Evolutionary conservation across 208 protist species (phyloP), one percentile per base, ranked within the genome.

Genomic region (Leishmania guyanensis): DNA sequence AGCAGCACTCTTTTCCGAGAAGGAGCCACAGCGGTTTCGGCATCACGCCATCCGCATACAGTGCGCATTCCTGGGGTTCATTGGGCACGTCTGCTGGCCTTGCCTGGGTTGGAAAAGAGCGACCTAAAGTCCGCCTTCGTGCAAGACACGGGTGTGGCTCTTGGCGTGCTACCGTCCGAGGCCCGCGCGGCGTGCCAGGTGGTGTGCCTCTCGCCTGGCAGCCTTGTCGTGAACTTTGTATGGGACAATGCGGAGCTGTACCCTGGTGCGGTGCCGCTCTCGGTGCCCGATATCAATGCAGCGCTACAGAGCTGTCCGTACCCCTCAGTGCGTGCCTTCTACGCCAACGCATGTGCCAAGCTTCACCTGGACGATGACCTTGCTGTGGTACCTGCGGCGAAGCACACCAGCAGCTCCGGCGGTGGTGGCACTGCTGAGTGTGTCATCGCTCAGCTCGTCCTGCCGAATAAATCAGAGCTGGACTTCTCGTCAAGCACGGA

Each of bases 221-320:
- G 78, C 50, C 78, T 82, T 46, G 78, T 82, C 14, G 78, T 82
- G 56, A 58, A 72, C 65, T 86, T 86, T 26, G 29, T 73, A 8
- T 86, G 82, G 82, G 77, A 78, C 74, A 80, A 82, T 51, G 73
- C 56, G 68, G 82, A 86, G 66, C 66, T 82, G 54, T 79, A 80
- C 66, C 82, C 77, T 2, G 82, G 72, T 2, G 65, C 82, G 17
- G 46, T 16, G n/a, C 68, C 78, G 50, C 80, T 88, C 51, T 73
- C 83, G 2, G 84, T 74, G 39, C 74, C 79, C 12, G 87, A 88
- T 12, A 84, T 91, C 39, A 80, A 91, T 20, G 39, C 51, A 16
- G 82, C 74, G 3, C 72, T 92, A 54, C 43, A 56, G 9, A 48
- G 65, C 29, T 92, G 48, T 68, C 36, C 29, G 2, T 89, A 83